Conservation (phyloP, 106 monocot species). For the Dendrobium huoshanense region DNA sequence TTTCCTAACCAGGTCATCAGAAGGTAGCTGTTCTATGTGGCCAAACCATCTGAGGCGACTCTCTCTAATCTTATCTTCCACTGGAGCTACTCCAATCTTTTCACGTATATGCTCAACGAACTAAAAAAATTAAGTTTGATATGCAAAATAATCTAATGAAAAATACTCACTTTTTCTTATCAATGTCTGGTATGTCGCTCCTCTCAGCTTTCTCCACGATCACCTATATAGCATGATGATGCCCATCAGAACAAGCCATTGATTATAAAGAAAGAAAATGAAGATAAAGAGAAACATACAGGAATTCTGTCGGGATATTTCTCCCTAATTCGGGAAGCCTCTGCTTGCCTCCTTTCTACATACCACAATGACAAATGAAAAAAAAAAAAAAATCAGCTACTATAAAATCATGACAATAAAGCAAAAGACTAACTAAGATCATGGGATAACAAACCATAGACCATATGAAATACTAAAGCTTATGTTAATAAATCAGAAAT, state of each 20-base stretch:
- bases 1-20: too few relatives aligned
- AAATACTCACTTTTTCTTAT: slow-evolving; percentile 49
- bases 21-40: too few relatives aligned
- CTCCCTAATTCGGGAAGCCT: slow-evolving; percentile 63
- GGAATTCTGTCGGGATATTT: slow-evolving; percentile 75
- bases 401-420: background rate
- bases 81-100: too few relatives aligned
- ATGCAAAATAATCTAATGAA: background rate
- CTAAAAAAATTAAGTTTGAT: background rate
- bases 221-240: slow-evolving; percentile 27
- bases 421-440: too few relatives aligned
- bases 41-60: too few relatives aligned
- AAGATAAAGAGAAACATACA: slow-evolving; percentile 11
- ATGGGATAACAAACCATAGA: too few relatives aligned
- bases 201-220: slow-evolving; percentile 70
- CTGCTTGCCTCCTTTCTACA: slow-evolving; percentile 53
- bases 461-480: too few relatives aligned
- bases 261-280: background rate
- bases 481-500: too few relatives aligned
- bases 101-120: background rate
- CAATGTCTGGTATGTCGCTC: slow-evolving; percentile 65
- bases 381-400: background rate
- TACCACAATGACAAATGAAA: background rate
- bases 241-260: background rate
- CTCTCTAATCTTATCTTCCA: too few relatives aligned